A percentile compares a stretch with the other conserved stretches of the same genome.
Evolutionary conservation across 2,329 filamentous ascomycete species (phyloP).

Genomic region (Xylogone sp.): DNA sequence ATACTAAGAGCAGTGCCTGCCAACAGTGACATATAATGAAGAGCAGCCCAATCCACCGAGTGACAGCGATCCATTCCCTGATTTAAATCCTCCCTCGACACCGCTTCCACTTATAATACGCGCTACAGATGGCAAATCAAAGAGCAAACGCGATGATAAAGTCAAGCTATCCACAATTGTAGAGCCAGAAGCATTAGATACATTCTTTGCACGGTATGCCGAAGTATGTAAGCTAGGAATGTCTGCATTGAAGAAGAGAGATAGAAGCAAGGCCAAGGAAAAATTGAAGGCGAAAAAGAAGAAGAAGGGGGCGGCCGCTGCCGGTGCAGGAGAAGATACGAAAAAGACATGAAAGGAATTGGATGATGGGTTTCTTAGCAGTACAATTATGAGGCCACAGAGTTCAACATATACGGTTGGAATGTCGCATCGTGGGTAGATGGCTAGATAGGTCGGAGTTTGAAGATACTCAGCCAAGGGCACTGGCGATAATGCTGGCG

Average conservation of each 20-base stretch:
- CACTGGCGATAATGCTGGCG: no score
- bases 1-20: conserved; percentile 8
- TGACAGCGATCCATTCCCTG: conserved; percentile 51
- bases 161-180: conserved; percentile 83
- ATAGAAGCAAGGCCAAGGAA: conserved; percentile 80
- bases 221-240: conserved; percentile 90
- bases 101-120: conserved; percentile 75
- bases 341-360: conserved; percentile 14
- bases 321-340: conserved; percentile 12
- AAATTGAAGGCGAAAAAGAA: conserved; percentile 65
- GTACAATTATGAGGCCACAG: no score
- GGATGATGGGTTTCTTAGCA: no score
- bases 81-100: conserved; percentile 49
- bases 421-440: no score
- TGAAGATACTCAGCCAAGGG: no score
- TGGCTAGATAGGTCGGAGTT: no score
- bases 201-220: conserved; percentile 81
- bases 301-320: conserved; percentile 45
- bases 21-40: conserved; percentile 22
- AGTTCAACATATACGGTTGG: no score
- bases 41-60: conserved; percentile 27
- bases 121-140: conserved; percentile 74
- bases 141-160: conserved; percentile 43
- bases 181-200: conserved; percentile 68
- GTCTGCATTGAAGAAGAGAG: conserved; percentile 85